These are phyloP conservation scores for Panaeolus papilionaceus DNA, from an alignment of 768 basidiomycete species.

Conservation along the genomic window DNA sequence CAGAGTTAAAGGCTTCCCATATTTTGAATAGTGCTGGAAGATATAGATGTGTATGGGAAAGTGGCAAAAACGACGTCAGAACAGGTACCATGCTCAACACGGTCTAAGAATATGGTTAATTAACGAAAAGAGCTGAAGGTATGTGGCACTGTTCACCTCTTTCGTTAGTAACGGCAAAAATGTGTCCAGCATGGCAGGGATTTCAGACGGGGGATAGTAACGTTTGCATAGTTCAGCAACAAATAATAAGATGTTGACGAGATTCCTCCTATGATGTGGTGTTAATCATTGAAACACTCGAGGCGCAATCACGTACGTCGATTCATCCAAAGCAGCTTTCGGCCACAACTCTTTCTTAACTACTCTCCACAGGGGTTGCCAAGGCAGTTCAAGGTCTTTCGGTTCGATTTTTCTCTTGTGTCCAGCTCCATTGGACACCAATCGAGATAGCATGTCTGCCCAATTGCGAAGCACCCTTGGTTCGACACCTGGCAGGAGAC, in stretches of 20 bases:
- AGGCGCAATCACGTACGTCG: slow-evolving; percentile 49
- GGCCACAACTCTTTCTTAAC: slow-evolving; percentile 80
- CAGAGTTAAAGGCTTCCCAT: slow-evolving; percentile 83
- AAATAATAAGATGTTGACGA: slow-evolving; percentile 74
- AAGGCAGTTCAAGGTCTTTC: slow-evolving; percentile 70
- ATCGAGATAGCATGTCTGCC: slow-evolving; percentile 79
- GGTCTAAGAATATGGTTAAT: slow-evolving; percentile 47
- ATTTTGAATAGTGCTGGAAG: slow-evolving; percentile 74
- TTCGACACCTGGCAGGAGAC: slow-evolving; percentile 77
- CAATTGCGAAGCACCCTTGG: slow-evolving; percentile 73
- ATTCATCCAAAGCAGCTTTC: slow-evolving; percentile 65
- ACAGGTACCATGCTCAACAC: slow-evolving; percentile 76
- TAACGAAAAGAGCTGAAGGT: background rate
- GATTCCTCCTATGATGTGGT: slow-evolving; percentile 52
- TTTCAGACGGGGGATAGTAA: slow-evolving; percentile 72
- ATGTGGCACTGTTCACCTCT: slow-evolving; percentile 53
- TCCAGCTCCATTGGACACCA: slow-evolving; percentile 71
- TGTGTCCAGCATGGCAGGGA: slow-evolving; percentile 70
- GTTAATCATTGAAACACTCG: slow-evolving; percentile 8
- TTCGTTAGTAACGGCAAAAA: slow-evolving; percentile 77
- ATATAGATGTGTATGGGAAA: slow-evolving; percentile 67
- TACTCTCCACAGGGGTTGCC: slow-evolving; percentile 78
- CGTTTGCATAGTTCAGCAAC: slow-evolving; percentile 74
- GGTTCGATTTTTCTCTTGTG: slow-evolving; percentile 69
- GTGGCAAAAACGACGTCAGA: slow-evolving; percentile 79